These are phyloP conservation scores for Moesziomyces parantarcticus DNA, from an alignment of 1,284 basidiomycete species.

Conservation along the genomic window DNA sequence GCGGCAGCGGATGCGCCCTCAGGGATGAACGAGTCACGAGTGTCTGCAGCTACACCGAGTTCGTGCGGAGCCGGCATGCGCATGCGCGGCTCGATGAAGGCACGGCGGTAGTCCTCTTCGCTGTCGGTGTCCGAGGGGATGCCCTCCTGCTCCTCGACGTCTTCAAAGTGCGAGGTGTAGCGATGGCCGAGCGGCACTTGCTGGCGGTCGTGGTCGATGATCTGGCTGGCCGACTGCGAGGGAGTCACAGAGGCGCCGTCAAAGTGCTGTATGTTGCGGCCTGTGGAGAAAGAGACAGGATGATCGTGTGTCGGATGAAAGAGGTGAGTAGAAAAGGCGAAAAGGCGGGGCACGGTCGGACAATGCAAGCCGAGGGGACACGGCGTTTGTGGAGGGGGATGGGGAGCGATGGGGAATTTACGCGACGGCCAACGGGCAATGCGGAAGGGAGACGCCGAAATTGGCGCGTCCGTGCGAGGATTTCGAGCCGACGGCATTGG, in stretches of 20 bases:
- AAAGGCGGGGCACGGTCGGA: not conserved
- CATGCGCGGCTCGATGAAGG: conserved; percentile 48
- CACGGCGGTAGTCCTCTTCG: conserved; percentile 50
- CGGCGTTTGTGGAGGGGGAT: conserved; percentile 3
- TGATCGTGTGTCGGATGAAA: not conserved
- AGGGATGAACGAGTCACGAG: conserved; percentile 43
- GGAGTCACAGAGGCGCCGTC: conserved; percentile 67
- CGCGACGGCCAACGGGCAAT: not conserved
- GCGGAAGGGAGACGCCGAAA: conserved; percentile 5
- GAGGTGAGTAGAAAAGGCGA: not conserved
- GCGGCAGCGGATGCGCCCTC: conserved; percentile 18
- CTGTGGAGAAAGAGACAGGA: not conserved
- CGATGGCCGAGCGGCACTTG: conserved; percentile 41
- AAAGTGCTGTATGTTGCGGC: conserved; percentile 45
- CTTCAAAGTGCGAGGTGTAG: conserved; percentile 53
- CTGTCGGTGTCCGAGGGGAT: conserved; percentile 50
- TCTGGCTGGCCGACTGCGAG: conserved; percentile 68
- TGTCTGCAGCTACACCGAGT: conserved; percentile 43
- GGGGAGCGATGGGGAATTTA: conserved; percentile 1
- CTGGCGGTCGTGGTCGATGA: conserved; percentile 50
- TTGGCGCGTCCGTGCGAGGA: not conserved
- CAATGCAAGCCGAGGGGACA: no score
- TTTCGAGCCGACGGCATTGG: no score
- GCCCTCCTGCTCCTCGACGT: conserved; percentile 54
- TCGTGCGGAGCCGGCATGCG: conserved; percentile 49